These are phyloP conservation scores for Ogataea zsoltii DNA, from an alignment of 805 yeast species.

Conservation along the genomic window DNA sequence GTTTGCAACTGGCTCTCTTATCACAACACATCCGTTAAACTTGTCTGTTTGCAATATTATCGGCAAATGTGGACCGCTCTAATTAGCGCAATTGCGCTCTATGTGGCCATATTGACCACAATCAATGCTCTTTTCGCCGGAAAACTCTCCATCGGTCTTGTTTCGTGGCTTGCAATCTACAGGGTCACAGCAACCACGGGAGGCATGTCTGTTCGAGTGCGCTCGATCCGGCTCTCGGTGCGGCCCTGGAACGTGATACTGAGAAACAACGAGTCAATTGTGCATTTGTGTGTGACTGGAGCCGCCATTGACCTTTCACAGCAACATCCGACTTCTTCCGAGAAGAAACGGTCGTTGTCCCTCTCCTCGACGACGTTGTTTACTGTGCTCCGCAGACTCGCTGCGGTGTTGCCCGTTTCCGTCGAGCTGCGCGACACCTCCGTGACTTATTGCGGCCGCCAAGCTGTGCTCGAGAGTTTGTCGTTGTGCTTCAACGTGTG, in stretches of 20 bases:
- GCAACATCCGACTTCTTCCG: too few species aligned
- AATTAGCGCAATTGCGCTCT: constrained; percentile 6
- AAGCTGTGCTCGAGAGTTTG: neutral
- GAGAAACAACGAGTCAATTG: neutral
- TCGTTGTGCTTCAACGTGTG: neutral
- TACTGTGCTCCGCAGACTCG: too few species aligned
- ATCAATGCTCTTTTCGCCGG: constrained; percentile 21
- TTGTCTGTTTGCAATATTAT: too few species aligned
- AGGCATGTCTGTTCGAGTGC: constrained; percentile 9
- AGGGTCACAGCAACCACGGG: constrained; percentile 14
- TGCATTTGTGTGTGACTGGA: neutral
- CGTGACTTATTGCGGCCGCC: neutral
- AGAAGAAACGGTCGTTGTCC: too few species aligned
- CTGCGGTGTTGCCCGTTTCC: neutral
- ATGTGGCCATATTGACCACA: constrained; percentile 9
- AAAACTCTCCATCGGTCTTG: constrained; percentile 22
- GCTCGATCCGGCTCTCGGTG: constrained; percentile 19
- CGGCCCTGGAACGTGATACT: constrained; percentile 19
- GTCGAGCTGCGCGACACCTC: neutral
- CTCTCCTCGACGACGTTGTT: too few species aligned
- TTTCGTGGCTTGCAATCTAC: constrained; percentile 27
- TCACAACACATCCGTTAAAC: too few species aligned
- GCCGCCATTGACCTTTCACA: too few species aligned
- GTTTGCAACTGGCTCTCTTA: too few species aligned
- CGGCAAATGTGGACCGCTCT: constrained; percentile 2